phyloP scores from a whole-genome alignment of 2,329 filamentous ascomycete genomes.

The Neopestalotiopsis sp. region DNA sequence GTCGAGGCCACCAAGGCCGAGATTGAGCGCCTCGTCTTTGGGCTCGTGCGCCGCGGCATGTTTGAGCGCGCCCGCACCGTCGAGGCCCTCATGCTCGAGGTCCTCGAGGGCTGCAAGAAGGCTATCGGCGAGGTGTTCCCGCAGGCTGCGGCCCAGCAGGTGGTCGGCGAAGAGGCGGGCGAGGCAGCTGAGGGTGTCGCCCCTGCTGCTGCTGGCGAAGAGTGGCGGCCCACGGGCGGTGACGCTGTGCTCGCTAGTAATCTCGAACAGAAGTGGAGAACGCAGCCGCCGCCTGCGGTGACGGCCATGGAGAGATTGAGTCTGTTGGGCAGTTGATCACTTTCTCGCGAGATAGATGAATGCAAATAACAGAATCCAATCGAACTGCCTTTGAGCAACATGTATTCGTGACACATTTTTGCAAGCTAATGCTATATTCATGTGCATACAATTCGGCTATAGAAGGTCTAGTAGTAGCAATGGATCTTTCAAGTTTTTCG shows the following conservation, averaged over 20 bases:
- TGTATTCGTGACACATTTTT: not conserved
- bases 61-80: conserved; percentile 83
- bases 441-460: too few relatives aligned
- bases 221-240: conserved; percentile 48
- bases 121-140: conserved; percentile 75
- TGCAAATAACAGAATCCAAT: not conserved
- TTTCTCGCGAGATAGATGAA: not conserved
- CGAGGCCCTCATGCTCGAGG: conserved; percentile 74
- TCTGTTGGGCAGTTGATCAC: conserved; percentile 48
- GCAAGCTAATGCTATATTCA: too few relatives aligned
- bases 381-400: not conserved
- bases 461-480: too few relatives aligned
- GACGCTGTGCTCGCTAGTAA: conserved; percentile 60
- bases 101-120: conserved; percentile 71
- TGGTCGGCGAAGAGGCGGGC: conserved; percentile 23
- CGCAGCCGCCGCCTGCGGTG: conserved; percentile 55
- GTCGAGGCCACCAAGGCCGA: conserved; percentile 77
- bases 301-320: conserved; percentile 54
- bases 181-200: conserved; percentile 18
- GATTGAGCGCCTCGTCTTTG: conserved; percentile 75
- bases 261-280: conserved; percentile 50
- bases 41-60: conserved; percentile 82
- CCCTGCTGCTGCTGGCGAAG: conserved; percentile 1
- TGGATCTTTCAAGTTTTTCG: too few relatives aligned
- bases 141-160: conserved; percentile 27